Evolutionary conservation across 2,329 filamentous ascomycete genomes (phyloP).

Genomic region (Dactylellina haptotyla): DNA sequence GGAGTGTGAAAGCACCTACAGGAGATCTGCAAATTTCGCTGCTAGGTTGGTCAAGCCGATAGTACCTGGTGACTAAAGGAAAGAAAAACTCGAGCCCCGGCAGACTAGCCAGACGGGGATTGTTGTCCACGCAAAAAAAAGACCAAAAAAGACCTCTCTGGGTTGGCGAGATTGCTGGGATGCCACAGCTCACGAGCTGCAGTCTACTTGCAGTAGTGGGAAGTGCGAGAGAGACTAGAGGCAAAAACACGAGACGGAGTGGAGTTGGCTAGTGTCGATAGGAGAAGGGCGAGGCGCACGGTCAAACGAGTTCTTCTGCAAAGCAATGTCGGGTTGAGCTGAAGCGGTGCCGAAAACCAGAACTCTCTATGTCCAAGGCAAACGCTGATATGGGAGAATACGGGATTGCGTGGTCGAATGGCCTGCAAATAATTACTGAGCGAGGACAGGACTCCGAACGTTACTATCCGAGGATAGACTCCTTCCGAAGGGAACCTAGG

Average conservation of each 20-base stretch:
- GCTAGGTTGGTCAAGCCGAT: constrained; percentile 43
- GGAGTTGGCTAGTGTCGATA: constrained; percentile 45
- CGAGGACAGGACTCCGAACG: not conserved
- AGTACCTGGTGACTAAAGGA: constrained; percentile 53
- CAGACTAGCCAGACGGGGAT: constrained; percentile 39
- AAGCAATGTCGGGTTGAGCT: constrained; percentile 6
- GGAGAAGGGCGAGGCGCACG: constrained; percentile 25
- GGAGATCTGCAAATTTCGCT: constrained; percentile 45
- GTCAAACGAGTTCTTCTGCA: constrained; percentile 16
- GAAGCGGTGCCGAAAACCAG: constrained; percentile 19
- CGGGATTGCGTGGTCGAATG: constrained; percentile 8
- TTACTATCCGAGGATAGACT: constrained; percentile 41
- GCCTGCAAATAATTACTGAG: not conserved
- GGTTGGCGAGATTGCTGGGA: constrained; percentile 39
- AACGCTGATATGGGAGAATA: constrained; percentile 14
- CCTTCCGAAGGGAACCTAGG: constrained; percentile 33
- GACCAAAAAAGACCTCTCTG: constrained; percentile 47
- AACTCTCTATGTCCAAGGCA: constrained; percentile 24
- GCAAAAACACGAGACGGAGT: constrained; percentile 48
- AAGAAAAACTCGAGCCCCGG: constrained; percentile 44
- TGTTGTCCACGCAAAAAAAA: constrained; percentile 40
- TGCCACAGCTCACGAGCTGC: constrained; percentile 43
- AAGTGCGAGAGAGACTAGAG: constrained; percentile 17
- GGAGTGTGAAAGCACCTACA: constrained; percentile 49
- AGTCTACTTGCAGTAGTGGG: constrained; percentile 50